phyloP scores from a whole-genome alignment of 2,329 filamentous ascomycete species.

The Harringtonia lauricola region DNA sequence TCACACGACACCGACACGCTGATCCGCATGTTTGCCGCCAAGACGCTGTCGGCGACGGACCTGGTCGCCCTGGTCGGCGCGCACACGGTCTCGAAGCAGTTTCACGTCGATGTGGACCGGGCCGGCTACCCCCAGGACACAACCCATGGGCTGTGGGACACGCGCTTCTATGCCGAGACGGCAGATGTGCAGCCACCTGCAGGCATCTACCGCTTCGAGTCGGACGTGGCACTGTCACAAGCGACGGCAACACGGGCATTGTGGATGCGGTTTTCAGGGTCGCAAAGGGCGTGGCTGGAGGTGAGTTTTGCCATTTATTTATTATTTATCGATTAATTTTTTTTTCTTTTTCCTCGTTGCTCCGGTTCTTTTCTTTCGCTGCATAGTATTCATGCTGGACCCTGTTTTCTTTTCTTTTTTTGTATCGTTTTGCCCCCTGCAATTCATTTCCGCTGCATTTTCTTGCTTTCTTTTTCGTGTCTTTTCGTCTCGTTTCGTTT shows the following conservation, averaged over 20 bases:
- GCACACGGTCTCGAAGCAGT: slow-evolving; percentile 37
- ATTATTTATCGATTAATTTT: background rate
- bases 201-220: slow-evolving; percentile 26
- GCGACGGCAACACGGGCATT: slow-evolving; percentile 23
- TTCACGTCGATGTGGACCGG: slow-evolving; percentile 27
- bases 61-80: slow-evolving; percentile 44
- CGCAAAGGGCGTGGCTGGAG: slow-evolving; percentile 28
- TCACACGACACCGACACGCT: slow-evolving; percentile 28
- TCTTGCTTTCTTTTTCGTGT: too few relatives aligned
- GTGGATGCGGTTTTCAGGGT: slow-evolving; percentile 25
- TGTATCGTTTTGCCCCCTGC: too few relatives aligned
- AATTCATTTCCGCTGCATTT: background rate
- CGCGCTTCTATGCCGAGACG: slow-evolving; percentile 34
- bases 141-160: slow-evolving; percentile 39
- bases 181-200: slow-evolving; percentile 17
- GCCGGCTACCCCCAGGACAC: slow-evolving; percentile 31
- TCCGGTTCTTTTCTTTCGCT: too few relatives aligned
- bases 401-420: too few relatives aligned
- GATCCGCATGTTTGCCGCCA: slow-evolving; percentile 34
- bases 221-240: slow-evolving; percentile 27
- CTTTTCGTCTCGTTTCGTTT: background rate
- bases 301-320: slow-evolving; percentile 19
- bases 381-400: too few relatives aligned
- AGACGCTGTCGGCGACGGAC: slow-evolving; percentile 37
- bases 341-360: too few relatives aligned